Conservation (phyloP, 495 filamentous ascomycete genomes). For the Neurospora sp. region DNA sequence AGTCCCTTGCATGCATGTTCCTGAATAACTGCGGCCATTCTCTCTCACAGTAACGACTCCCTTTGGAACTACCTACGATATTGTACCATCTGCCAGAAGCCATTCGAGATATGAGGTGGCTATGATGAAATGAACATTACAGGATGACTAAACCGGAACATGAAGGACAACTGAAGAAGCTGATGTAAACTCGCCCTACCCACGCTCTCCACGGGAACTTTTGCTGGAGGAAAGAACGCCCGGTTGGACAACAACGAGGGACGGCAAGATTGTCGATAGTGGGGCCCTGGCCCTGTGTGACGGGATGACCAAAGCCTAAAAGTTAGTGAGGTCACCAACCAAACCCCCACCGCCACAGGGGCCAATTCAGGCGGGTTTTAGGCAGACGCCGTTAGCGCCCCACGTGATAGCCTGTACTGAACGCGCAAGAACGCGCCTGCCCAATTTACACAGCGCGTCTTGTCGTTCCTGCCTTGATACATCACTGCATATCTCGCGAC, state of each 20-base stretch:
- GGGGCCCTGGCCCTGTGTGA: not conserved
- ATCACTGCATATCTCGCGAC: not conserved
- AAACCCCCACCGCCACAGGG: not conserved
- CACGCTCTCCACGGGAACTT: not conserved
- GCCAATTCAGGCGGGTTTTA: not conserved
- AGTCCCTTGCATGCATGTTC: not conserved
- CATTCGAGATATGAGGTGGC: not conserved
- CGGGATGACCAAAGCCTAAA: not conserved
- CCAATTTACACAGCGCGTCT: not conserved
- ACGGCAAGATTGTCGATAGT: not conserved
- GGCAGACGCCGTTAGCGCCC: not conserved
- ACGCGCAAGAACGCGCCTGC: constrained; percentile 4
- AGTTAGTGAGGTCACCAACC: not conserved
- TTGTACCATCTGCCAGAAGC: not conserved
- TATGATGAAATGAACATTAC: not conserved
- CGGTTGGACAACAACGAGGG: not conserved
- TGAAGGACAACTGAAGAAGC: not conserved
- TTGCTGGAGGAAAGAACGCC: not conserved
- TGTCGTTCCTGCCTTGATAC: not conserved
- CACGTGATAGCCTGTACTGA: constrained; percentile 18
- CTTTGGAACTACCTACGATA: not conserved
- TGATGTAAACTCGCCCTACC: not conserved
- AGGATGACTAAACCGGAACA: not conserved
- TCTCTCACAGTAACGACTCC: not conserved
- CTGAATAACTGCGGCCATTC: not conserved